phyloP scores from a whole-genome alignment of 495 filamentous ascomycete species.

The Tetracladium setigerum region DNA sequence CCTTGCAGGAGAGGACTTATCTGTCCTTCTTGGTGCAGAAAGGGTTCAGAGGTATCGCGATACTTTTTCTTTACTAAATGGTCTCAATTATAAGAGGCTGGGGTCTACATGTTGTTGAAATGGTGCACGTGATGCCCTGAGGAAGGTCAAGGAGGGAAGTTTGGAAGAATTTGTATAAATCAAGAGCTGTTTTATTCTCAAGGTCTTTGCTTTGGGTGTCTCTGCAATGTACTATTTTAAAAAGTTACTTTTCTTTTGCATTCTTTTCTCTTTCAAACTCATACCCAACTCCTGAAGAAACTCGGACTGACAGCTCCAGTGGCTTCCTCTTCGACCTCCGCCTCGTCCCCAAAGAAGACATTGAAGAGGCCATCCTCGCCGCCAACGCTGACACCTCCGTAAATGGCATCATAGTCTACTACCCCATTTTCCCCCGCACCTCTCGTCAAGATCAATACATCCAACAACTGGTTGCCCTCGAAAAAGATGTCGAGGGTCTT shows the following conservation, averaged over 20 bases:
- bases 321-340: constrained; percentile 84
- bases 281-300: not conserved
- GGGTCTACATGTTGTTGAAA: constrained; percentile 1
- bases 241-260: too few relatives aligned
- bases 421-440: constrained; percentile 78
- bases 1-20: constrained; percentile 12
- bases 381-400: constrained; percentile 73
- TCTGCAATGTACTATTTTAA: too few relatives aligned
- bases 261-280: constrained; percentile 1
- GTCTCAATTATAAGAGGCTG: constrained; percentile 18
- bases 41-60: too few relatives aligned
- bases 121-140: too few relatives aligned
- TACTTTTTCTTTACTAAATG: constrained; percentile 13
- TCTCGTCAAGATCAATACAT: constrained; percentile 83
- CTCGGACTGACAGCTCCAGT: constrained; percentile 33
- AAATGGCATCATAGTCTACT: constrained; percentile 96
- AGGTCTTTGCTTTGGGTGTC: too few relatives aligned
- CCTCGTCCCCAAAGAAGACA: constrained; percentile 70
- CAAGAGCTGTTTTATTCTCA: too few relatives aligned
- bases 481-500: constrained; percentile 94
- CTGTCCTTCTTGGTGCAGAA: too few relatives aligned
- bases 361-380: constrained; percentile 76
- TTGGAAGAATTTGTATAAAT: too few relatives aligned
- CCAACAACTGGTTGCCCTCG: constrained; percentile 83
- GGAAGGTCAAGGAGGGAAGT: too few relatives aligned